Percentiles rank a stretch among this genome's conserved stretches.
Conservation (phyloP, 768 basidiomycete genomes). For the Lactifluus echinatus region DNA sequence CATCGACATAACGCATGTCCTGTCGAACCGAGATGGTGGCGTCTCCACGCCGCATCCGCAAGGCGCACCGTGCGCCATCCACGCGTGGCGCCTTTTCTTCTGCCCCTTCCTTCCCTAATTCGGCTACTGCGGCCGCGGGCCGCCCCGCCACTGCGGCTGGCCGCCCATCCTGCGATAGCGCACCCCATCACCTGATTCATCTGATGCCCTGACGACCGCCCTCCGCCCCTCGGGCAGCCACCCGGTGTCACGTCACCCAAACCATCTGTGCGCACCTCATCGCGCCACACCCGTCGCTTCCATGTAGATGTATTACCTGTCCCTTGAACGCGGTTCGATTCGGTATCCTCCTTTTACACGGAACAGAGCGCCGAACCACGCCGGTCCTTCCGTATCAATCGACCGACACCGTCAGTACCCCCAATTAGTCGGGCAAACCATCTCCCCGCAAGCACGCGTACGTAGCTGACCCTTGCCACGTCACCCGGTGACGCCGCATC, state of each 20-base stretch:
- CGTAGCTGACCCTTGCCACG: slow-evolving; percentile 13
- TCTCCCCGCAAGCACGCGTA: slow-evolving; percentile 6
- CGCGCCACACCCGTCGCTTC: slow-evolving; percentile 16
- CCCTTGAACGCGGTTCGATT: slow-evolving; percentile 10
- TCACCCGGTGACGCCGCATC: slow-evolving; percentile 16
- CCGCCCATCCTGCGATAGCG: slow-evolving; percentile 7
- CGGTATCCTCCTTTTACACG: neutral
- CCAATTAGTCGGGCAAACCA: slow-evolving; percentile 1
- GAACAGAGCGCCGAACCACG: neutral
- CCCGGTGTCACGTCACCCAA: slow-evolving; percentile 9
- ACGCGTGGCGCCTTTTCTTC: slow-evolving; percentile 16
- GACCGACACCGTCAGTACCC: neutral
- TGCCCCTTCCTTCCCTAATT: slow-evolving; percentile 11
- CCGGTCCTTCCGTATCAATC: slow-evolving; percentile 7
- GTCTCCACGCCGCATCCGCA: slow-evolving; percentile 18
- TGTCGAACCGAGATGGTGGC: slow-evolving; percentile 17
- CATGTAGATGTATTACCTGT: slow-evolving; percentile 7
- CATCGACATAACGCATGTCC: slow-evolving; percentile 16
- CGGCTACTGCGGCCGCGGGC: slow-evolving; percentile 14
- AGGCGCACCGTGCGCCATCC: slow-evolving; percentile 19
- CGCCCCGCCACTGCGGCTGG: slow-evolving; percentile 6
- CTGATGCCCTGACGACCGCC: slow-evolving; percentile 13
- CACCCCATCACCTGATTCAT: slow-evolving; percentile 12
- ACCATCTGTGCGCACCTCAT: slow-evolving; percentile 3
- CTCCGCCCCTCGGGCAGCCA: slow-evolving; percentile 8